Percentiles rank a stretch among this genome's conserved stretches.
These are phyloP conservation scores for Isabelozyma gotoi DNA, from an alignment of 805 yeast genomes.

Conservation along the genomic window DNA sequence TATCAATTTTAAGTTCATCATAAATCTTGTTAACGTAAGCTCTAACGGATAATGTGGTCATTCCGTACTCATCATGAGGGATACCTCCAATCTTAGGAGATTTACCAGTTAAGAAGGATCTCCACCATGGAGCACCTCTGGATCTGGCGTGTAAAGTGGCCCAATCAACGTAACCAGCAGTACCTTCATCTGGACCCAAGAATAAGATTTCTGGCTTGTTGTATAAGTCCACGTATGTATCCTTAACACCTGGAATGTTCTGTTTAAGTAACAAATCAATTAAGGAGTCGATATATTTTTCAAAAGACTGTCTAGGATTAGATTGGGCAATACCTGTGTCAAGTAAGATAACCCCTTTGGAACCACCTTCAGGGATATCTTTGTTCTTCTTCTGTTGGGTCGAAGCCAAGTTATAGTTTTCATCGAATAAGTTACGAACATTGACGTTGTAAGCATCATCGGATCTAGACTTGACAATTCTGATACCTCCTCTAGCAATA, in stretches of 20 bases:
- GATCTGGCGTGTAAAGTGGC: conserved; percentile 90
- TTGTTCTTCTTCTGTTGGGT: conserved; percentile 97
- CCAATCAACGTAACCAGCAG: conserved; percentile 95
- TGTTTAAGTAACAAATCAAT: conserved; percentile 80
- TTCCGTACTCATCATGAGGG: conserved; percentile 97
- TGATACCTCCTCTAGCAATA: conserved; percentile 97
- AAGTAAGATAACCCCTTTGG: conserved; percentile 92
- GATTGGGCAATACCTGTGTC: conserved; percentile 77
- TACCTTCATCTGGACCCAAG: conserved; percentile 99
- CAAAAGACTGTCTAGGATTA: conserved; percentile 80
- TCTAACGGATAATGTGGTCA: conserved; percentile 94
- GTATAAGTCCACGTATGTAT: conserved; percentile 79
- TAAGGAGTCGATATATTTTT: conserved; percentile 88
- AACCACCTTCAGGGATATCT: conserved; percentile 99
- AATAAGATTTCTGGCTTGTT: conserved; percentile 85
- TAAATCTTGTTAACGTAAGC: conserved; percentile 87
- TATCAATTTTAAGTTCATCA: conserved; percentile 67
- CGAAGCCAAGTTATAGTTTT: conserved; percentile 90
- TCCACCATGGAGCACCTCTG: conserved; percentile 98
- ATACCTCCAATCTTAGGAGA: conserved; percentile 91
- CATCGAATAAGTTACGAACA: conserved; percentile 88
- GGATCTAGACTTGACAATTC: conserved; percentile 87
- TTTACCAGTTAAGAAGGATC: conserved; percentile 96
- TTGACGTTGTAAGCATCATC: conserved; percentile 82
- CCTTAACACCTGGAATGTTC: conserved; percentile 72